Conservation (phyloP, 306 rosid species). For the Erythrophleum fordii region DNA sequence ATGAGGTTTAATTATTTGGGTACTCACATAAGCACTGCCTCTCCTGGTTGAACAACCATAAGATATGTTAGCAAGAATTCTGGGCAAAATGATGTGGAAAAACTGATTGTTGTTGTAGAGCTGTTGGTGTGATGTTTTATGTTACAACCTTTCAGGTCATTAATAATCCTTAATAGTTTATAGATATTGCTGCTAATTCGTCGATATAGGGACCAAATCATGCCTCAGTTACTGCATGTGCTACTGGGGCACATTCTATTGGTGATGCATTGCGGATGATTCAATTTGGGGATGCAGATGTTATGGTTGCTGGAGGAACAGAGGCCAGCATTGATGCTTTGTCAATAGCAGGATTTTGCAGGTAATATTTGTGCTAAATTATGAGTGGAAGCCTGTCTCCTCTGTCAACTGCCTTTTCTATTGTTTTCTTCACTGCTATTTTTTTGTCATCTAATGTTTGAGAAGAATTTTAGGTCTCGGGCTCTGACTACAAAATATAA, state of each 20-base stretch:
- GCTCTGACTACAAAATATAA: constrained; percentile 83
- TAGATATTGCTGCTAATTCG: constrained; percentile 22
- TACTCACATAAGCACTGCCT: not conserved
- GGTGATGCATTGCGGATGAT: constrained; percentile 98
- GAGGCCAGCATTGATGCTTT: constrained; percentile 97
- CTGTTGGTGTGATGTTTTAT: constrained; percentile 22
- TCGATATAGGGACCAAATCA: constrained; percentile 85
- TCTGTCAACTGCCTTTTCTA: constrained; percentile 14
- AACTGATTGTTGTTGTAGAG: constrained; percentile 31
- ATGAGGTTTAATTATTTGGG: constrained; percentile 30
- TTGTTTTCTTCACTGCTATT: not conserved
- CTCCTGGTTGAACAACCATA: constrained; percentile 12
- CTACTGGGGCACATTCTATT: constrained; percentile 93
- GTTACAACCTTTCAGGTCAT: constrained; percentile 2
- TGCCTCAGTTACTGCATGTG: constrained; percentile 96
- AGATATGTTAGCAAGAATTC: constrained; percentile 3
- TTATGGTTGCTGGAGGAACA: constrained; percentile 97
- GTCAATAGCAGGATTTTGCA: constrained; percentile 93
- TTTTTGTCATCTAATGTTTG: constrained; percentile 7
- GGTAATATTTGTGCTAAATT: constrained; percentile 41
- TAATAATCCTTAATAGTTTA: constrained; percentile 26
- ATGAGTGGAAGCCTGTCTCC: constrained; percentile 5
- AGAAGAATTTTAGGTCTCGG: constrained; percentile 66
- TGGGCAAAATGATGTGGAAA: constrained; percentile 22
- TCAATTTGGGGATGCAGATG: constrained; percentile 95